These are phyloP conservation scores for Nectriaceae sp. DNA, from an alignment of 2,329 filamentous ascomycete genomes.

Conservation along the genomic window DNA sequence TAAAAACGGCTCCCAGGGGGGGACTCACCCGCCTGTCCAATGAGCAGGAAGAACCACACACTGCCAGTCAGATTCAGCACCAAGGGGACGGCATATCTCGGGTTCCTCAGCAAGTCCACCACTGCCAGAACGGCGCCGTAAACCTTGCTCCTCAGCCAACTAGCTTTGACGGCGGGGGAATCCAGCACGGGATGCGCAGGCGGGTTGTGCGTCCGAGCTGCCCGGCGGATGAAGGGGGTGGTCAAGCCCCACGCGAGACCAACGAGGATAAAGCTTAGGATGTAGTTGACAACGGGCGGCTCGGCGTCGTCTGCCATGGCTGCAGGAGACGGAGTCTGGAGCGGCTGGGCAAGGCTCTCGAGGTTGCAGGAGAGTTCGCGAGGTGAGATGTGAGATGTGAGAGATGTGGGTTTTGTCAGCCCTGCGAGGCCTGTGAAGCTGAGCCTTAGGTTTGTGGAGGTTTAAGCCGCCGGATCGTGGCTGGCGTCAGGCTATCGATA, in stretches of 20 bases:
- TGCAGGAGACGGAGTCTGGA: not conserved
- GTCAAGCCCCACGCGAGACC: constrained; percentile 92
- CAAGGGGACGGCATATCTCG: constrained; percentile 81
- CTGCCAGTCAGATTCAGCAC: constrained; percentile 89
- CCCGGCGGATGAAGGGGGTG: constrained; percentile 86
- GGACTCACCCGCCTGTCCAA: constrained; percentile 82
- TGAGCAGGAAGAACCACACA: constrained; percentile 94
- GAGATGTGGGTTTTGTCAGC: not conserved
- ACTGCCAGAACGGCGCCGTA: constrained; percentile 73
- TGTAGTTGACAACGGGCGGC: constrained; percentile 73
- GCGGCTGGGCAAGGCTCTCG: constrained; percentile 34
- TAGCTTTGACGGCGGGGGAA: constrained; percentile 50
- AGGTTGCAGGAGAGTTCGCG: constrained; percentile 7
- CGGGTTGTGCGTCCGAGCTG: constrained; percentile 74
- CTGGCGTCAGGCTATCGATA: not conserved
- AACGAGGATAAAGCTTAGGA: constrained; percentile 86
- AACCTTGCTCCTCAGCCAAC: constrained; percentile 63
- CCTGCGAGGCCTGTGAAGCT: constrained; percentile 1
- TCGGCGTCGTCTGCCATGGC: constrained; percentile 23
- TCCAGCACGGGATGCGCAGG: constrained; percentile 58
- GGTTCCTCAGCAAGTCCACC: constrained; percentile 75
- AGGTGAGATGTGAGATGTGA: not conserved
- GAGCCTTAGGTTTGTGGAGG: not conserved
- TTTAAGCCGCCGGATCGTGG: not conserved
- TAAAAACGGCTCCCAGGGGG: not conserved